Base-by-base conservation (phyloP, 2,329 filamentous ascomycete species). In the Phyllosticta citribraziliensis region DNA sequence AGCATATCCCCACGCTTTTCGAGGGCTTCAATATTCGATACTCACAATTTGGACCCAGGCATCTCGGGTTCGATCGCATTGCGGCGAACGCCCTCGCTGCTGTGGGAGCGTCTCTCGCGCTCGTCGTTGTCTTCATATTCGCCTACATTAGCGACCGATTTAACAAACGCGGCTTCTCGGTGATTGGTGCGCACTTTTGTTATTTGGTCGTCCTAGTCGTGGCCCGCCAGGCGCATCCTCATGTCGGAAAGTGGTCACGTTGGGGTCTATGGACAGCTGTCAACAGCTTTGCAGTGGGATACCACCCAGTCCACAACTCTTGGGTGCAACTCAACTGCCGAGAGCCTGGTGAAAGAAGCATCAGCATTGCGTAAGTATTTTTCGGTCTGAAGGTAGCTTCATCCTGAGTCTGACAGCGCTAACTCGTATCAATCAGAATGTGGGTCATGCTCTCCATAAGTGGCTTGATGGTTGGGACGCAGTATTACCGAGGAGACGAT, bases 271-370 rank as follows among this genome's bases (percentile, higher is more conserved):
- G 80, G 80, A 82, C 80, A 2, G 71, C 72, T 0, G 73, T 82
- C 2, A 82, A 82, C 66, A 70, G 70, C 1, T 75, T 82, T 47
- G 78, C 80, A 0, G 80, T 82, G 9, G 78, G 80, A 0, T 82
- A 82, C 63, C 80, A 82, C 66, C 80, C 80, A 0, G 73, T 80
- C 0, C 79, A 82, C 60, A 82, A 82, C 67, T 74, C 78, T 0
- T 82, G 79, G 80, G 70, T 80, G 19, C 78, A 81, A 65, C 68
- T 82, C 6, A 83, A 82, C 64, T 82, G 80, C 64, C 70, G 69
- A 14, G 76, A 76, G 19, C 66, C 76, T 0, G 68, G 74, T 4
- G 79, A 81, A 66, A 67, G 79, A 58, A 82, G 78, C 63, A 79
- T 82, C 57, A 73, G 71, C 20, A 76, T 82, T 55, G 79, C 80